These are phyloP conservation scores for Pyricularia grisea DNA, from an alignment of 2,329 filamentous ascomycete genomes.

Conservation along the genomic window DNA sequence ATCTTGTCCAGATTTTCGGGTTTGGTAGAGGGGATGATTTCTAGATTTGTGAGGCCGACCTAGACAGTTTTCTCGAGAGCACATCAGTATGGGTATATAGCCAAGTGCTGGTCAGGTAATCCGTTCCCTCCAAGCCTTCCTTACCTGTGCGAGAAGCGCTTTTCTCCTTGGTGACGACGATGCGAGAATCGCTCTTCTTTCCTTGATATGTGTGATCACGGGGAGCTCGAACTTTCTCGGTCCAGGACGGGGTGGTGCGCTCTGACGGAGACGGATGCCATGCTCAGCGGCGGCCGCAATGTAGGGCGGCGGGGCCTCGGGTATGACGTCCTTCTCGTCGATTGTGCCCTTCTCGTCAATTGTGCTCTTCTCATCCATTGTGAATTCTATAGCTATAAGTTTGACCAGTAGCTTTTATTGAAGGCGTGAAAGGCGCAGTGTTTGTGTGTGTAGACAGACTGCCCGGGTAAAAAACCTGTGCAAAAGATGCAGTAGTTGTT, in stretches of 20 bases:
- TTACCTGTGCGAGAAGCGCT: conserved; percentile 66
- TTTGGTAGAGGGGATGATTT: conserved; percentile 73
- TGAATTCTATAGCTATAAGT: not conserved
- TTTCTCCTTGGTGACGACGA: conserved; percentile 80
- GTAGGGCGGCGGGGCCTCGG: conserved; percentile 38
- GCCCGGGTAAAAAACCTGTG: not conserved
- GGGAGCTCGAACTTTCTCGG: conserved; percentile 69
- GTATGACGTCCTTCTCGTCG: conserved; percentile 8
- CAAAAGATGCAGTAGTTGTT: not conserved
- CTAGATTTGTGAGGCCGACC: conserved; percentile 72
- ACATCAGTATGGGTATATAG: not conserved
- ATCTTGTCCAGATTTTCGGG: conserved; percentile 79
- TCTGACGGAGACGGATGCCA: conserved; percentile 18
- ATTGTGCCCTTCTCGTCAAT: not conserved
- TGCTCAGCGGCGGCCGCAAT: conserved; percentile 28
- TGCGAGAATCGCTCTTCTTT: conserved; percentile 78
- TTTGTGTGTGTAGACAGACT: not conserved
- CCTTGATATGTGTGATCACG: conserved; percentile 65
- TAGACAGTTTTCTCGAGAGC: conserved; percentile 22
- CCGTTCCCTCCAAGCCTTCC: not conserved
- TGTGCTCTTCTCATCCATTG: not conserved
- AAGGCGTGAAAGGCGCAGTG: not conserved
- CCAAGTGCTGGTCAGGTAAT: not conserved
- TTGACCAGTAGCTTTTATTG: not conserved
- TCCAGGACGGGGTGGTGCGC: conserved; percentile 33